These are phyloP conservation scores for Coprinopsis marcescibilis DNA, from an alignment of 768 basidiomycete genomes.

Conservation along the genomic window DNA sequence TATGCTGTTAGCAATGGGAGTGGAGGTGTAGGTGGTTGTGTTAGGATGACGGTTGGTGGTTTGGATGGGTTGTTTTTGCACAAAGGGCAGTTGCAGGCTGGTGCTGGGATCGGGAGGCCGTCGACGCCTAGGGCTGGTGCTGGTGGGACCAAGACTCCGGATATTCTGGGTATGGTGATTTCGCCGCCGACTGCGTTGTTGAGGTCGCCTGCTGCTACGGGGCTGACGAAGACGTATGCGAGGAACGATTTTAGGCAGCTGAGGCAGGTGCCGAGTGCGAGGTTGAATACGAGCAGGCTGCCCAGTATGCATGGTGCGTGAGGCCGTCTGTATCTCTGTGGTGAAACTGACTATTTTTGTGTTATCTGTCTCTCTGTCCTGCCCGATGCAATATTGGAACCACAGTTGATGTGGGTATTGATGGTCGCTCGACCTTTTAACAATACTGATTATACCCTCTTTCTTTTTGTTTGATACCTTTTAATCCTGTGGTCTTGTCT, in stretches of 20 bases:
- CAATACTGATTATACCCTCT: slow-evolving; percentile 13
- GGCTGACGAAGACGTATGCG: slow-evolving; percentile 75
- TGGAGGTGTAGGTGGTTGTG: slow-evolving; percentile 11
- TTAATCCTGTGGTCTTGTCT: background rate
- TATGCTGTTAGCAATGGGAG: slow-evolving; percentile 13
- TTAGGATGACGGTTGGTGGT: too few species aligned
- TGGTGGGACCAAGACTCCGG: slow-evolving; percentile 45
- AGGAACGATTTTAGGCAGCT: slow-evolving; percentile 81
- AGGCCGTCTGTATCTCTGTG: background rate
- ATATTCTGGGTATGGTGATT: slow-evolving; percentile 58
- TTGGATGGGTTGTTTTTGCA: too few species aligned
- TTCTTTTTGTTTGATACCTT: background rate
- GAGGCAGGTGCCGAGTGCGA: slow-evolving; percentile 58
- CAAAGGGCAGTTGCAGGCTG: too few species aligned
- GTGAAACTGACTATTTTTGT: background rate
- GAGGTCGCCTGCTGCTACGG: slow-evolving; percentile 66
- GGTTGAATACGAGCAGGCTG: slow-evolving; percentile 80
- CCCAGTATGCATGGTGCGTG: slow-evolving; percentile 77
- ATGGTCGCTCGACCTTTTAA: slow-evolving; percentile 23
- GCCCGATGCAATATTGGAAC: background rate
- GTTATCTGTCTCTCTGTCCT: background rate
- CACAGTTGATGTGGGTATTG: slow-evolving; percentile 38
- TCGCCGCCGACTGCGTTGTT: slow-evolving; percentile 68
- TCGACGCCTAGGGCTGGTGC: slow-evolving; percentile 53
- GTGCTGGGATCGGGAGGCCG: too few species aligned